Evolutionary conservation across 495 filamentous ascomycete genomes (phyloP).

Genomic region (Hypoxylon fragiforme): DNA sequence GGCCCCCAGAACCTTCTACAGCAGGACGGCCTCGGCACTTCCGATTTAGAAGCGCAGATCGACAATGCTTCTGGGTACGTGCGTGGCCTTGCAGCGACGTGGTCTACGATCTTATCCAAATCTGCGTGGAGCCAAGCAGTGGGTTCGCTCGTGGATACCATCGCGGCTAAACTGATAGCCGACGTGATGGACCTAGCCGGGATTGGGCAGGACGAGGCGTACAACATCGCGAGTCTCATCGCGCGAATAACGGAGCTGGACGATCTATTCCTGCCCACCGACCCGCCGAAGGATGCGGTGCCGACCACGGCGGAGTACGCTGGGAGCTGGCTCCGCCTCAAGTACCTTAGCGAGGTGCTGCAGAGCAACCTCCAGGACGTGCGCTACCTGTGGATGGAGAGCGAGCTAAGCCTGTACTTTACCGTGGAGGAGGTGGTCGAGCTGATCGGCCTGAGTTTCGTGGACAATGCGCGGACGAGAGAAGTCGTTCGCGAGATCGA

Average conservation of each 20-base stretch:
- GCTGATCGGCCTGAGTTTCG: conserved; percentile 85
- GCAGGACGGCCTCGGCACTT: conserved; percentile 44
- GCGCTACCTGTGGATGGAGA: conserved; percentile 83
- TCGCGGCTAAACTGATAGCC: conserved; percentile 76
- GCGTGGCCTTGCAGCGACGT: conserved; percentile 67
- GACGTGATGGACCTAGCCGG: conserved; percentile 86
- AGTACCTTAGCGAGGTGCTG: conserved; percentile 84
- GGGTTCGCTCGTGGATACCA: conserved; percentile 77
- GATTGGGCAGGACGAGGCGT: conserved; percentile 86
- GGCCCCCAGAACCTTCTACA: conserved; percentile 57
- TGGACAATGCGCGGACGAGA: conserved; percentile 77
- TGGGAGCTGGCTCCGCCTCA: conserved; percentile 82
- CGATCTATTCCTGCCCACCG: conserved; percentile 68
- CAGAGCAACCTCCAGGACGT: conserved; percentile 90
- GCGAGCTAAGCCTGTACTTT: conserved; percentile 82
- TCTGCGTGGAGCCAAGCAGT: conserved; percentile 84
- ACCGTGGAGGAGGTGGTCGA: conserved; percentile 83
- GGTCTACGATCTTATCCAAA: conserved; percentile 78
- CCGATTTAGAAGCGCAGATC: conserved; percentile 72
- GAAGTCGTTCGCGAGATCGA: conserved; percentile 80
- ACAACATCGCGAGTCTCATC: conserved; percentile 73
- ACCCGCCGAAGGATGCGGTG: conserved; percentile 43
- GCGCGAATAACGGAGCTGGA: conserved; percentile 69
- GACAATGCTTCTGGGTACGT: conserved; percentile 68
- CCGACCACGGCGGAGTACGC: conserved; percentile 80